Conservation (phyloP, 768 basidiomycete species). For the Lactarius hengduanensis region DNA sequence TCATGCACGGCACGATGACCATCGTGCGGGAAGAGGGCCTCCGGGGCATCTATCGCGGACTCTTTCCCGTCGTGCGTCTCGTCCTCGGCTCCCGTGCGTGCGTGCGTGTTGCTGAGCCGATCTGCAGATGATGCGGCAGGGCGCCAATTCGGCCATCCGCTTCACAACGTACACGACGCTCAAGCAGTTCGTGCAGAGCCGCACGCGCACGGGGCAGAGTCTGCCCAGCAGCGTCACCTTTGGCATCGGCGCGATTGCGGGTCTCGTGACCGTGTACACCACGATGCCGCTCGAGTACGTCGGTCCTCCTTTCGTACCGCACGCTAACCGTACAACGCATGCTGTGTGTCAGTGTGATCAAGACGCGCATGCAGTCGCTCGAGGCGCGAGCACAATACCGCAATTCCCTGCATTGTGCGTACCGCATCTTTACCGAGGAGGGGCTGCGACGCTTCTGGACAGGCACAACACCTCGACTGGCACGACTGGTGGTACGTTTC, state of each 20-base stretch:
- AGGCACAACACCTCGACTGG: conserved; percentile 88
- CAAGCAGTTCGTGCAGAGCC: conserved; percentile 90
- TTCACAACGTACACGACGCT: conserved; percentile 95
- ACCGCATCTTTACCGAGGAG: conserved; percentile 92
- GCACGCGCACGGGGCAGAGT: conserved; percentile 75
- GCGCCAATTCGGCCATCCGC: conserved; percentile 93
- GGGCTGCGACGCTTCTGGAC: conserved; percentile 94
- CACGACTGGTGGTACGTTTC: conserved; percentile 71
- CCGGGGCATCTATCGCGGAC: conserved; percentile 80
- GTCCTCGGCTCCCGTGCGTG: neutral
- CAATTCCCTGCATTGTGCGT: conserved; percentile 95
- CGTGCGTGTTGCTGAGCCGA: neutral
- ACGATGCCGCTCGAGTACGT: conserved; percentile 82
- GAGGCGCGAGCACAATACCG: conserved; percentile 79
- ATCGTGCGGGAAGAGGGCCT: conserved; percentile 88
- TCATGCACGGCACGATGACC: conserved; percentile 76
- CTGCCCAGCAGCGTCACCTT: conserved; percentile 90
- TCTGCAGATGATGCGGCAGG: conserved; percentile 91
- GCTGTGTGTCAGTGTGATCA: conserved; percentile 68
- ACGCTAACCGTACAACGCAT: neutral
- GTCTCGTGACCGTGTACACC: conserved; percentile 90
- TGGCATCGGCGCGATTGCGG: conserved; percentile 90
- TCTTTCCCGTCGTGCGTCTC: conserved; percentile 84
- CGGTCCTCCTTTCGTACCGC: neutral
- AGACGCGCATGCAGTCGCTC: conserved; percentile 97